A percentile compares a stretch with the other conserved stretches of the same genome.
These are phyloP conservation scores for Pseudogymnoascus sp. DNA, from an alignment of 2,329 filamentous ascomycete genomes.

Conservation along the genomic window DNA sequence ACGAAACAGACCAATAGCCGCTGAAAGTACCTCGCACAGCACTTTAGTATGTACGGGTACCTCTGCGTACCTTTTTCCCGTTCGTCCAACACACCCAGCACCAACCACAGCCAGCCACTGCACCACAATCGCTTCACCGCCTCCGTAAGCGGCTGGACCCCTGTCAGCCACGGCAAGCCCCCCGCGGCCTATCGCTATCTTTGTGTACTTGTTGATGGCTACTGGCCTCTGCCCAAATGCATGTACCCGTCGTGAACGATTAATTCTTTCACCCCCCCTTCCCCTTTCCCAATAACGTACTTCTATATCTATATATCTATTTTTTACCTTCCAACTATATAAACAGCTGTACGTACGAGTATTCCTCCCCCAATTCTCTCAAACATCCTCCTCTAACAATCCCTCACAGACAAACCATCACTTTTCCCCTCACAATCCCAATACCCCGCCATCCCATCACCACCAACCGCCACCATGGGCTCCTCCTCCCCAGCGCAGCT, in stretches of 20 bases:
- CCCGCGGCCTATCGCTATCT: background rate
- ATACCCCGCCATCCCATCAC: conserved; percentile 9
- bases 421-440: background rate
- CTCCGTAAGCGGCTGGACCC: background rate
- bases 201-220: background rate
- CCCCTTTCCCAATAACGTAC: background rate
- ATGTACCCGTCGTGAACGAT: too few species aligned
- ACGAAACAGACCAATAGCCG: conserved; percentile 3
- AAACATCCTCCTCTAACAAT: background rate
- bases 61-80: background rate
- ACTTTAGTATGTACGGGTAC: background rate
- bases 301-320: background rate
- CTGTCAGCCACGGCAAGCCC: background rate
- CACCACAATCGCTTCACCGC: background rate
- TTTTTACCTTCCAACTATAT: background rate
- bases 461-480: conserved; percentile 22
- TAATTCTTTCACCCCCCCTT: too few species aligned
- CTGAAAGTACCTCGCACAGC: background rate
- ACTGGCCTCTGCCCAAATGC: background rate
- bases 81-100: background rate
- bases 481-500: conserved; percentile 32
- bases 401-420: background rate
- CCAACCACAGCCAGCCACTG: background rate
- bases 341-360: background rate
- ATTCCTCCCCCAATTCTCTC: background rate